Evolutionary conservation across 2,329 filamentous ascomycete species (phyloP), one percentile per base, ranked within the genome.

Genomic region (Bipolaris bicolor): DNA sequence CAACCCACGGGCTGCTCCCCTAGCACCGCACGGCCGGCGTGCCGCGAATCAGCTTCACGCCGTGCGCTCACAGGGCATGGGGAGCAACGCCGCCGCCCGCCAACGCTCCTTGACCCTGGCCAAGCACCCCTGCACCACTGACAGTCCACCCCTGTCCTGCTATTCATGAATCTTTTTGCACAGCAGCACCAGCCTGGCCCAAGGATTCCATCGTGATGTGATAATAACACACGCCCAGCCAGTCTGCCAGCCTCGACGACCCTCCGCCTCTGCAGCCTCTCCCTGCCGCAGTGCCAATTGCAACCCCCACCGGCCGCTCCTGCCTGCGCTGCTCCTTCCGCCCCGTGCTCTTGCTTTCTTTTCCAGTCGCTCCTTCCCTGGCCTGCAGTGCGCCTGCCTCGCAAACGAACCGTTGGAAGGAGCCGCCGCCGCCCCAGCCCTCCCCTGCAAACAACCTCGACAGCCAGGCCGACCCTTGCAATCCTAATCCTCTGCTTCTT

Each of bases 391-490:
- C 65, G 47, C 61, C 57, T 61, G 44, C 64, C 58, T 65, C 61
- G 15, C n/a, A 41, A 41, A 58, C 54, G 56, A 57, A 65, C 70
- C 70, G 69, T 73, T 74, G 69, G 62, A 60, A 62, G 52, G 52
- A 55, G 64, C 60, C 60, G 58, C 62, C 56, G 66, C 69, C 64
- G 26, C 26, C 26, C 26, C 26, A 29, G 7, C 26, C 26, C 26
- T 29, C 26, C 26, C 26, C 26, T 29, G 26, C 26, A 29, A 29
- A 29, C 26, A 29, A 29, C 26, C 68, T 52, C 53, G 44, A 48
- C 33, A 57, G 55, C 55, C 67, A 70, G 61, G 68, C 65, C 65
- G 58, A 70, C 66, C 71, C 73, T 75, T 72, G 71, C 69, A 65
- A 61, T 41, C 60, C 50, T 58, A 65, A 61, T 41, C 60, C 50